Base-by-base conservation (phyloP, 176 grass and related monocot species). In the Triticum dicoccoides region DNA sequence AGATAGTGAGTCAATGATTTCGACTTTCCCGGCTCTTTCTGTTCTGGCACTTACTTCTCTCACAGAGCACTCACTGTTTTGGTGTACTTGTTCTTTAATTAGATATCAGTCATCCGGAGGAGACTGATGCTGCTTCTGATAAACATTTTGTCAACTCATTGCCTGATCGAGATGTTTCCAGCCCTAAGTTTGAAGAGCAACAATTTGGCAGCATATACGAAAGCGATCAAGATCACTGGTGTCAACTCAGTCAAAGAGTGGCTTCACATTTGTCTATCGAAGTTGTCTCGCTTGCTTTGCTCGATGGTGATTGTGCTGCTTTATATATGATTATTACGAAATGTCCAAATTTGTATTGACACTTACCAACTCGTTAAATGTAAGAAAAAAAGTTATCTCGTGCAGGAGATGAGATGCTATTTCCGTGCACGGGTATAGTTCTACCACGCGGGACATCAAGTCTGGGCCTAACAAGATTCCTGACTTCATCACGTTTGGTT, bases 401-500 rank as follows among this genome's bases (percentile, higher is more conserved):
- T 78, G 9, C 51, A 78, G 51, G 29, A 21, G 75, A 47, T 65
- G 17, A 64, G n/a, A 80, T 80, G 61, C 6, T 80, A 80, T 66
- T 30, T 66, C 23, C 78, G 21, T 80, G 38, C 62, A 12, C 61
- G 8, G 78, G 78, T 17, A 45, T 66, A 32, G 38, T 25, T 66
- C 30, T 78, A 34, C 75, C 75, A 76, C 13, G 8, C 1, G 30
- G 59, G 9, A 80, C 37, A 20, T 32, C 21, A 25, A 42, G 69
- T 11, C 25, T 59, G 8, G 5, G 3, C 1, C 72, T 58, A 58
- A 82, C 86, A 76, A 87, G 79, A 76, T 76, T 88, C 82, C 79
- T 88, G 79, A 88, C 80, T 59, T 88, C 61, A 34, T 49, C 80
- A 34, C 2, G 21, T 59, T 82, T 88, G 34, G 34, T 52, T 77